phyloP scores from a whole-genome alignment of 495 filamentous ascomycete species.

The Penicillium cataractarum region DNA sequence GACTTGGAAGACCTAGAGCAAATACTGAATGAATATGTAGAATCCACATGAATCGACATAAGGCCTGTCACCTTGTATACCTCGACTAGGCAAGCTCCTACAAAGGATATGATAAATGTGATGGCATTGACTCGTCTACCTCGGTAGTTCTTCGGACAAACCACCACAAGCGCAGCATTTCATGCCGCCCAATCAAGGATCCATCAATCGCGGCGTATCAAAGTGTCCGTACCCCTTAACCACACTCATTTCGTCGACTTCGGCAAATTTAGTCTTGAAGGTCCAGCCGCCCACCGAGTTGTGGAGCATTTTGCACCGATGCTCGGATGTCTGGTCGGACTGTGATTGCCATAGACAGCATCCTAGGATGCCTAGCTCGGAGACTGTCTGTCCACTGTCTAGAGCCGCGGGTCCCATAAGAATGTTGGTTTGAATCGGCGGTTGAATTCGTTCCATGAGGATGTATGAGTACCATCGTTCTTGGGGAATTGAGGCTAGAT shows the following conservation, averaged over 20 bases:
- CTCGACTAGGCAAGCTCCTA: neutral
- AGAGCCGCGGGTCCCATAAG: constrained; percentile 70
- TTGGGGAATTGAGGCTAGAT: constrained; percentile 58
- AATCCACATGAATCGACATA: neutral
- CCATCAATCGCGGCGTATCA: constrained; percentile 71
- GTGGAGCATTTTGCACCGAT: constrained; percentile 52
- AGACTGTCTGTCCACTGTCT: constrained; percentile 74
- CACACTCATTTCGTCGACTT: constrained; percentile 84
- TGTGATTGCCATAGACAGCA: constrained; percentile 68
- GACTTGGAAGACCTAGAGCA: neutral
- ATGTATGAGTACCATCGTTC: constrained; percentile 75
- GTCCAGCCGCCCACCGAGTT: constrained; percentile 78
- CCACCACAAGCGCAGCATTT: neutral
- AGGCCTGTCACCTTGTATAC: neutral
- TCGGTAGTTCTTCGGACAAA: neutral
- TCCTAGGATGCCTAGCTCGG: constrained; percentile 83
- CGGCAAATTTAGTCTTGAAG: constrained; percentile 77
- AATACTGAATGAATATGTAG: neutral
- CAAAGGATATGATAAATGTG: neutral
- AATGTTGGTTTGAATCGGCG: constrained; percentile 66
- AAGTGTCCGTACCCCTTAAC: constrained; percentile 87
- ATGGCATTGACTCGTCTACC: neutral
- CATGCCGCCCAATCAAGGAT: constrained; percentile 2
- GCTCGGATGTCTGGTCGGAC: constrained; percentile 17
- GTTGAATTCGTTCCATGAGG: constrained; percentile 84